Conservation (phyloP, 805 yeast genomes). For the Metschnikowia drakensbergensis region DNA sequence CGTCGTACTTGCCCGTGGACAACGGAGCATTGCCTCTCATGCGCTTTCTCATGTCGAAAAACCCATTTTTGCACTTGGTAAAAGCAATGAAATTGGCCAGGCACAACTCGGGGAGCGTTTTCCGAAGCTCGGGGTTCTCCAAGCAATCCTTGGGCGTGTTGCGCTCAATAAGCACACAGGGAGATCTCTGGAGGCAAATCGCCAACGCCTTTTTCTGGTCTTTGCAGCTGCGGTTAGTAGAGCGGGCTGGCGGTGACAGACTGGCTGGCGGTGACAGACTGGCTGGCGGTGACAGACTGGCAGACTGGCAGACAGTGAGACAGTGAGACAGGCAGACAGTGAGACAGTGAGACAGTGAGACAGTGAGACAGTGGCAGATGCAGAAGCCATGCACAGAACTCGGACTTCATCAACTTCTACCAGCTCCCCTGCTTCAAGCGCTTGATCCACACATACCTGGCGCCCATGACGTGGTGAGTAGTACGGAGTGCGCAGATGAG, state of each 20-base stretch:
- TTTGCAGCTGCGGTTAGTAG: constrained; percentile 60
- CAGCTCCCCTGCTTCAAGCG: background rate
- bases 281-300: too few relatives aligned
- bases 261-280: too few relatives aligned
- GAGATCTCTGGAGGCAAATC: constrained; percentile 90
- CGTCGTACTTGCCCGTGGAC: constrained; percentile 90
- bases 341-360: too few relatives aligned
- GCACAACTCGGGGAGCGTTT: constrained; percentile 83
- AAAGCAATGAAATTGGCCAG: constrained; percentile 79
- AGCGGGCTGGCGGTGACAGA: too few relatives aligned
- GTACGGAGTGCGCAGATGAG: background rate
- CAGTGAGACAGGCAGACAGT: too few relatives aligned
- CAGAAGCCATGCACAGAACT: too few relatives aligned
- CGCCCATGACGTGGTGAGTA: constrained; percentile 7
- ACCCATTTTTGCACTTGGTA: constrained; percentile 86
- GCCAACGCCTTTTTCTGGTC: constrained; percentile 96
- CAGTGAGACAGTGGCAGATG: too few relatives aligned
- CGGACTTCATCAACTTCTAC: too few relatives aligned
- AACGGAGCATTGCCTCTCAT: constrained; percentile 91
- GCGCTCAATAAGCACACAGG: constrained; percentile 88
- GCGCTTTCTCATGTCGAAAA: constrained; percentile 86
- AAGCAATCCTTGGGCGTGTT: constrained; percentile 87
- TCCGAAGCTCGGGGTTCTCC: constrained; percentile 70
- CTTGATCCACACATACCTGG: constrained; percentile 7
- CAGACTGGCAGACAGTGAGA: too few relatives aligned